phyloP scores from a whole-genome alignment of 495 filamentous ascomycete genomes.

The Massariosphaeria phaeospora region DNA sequence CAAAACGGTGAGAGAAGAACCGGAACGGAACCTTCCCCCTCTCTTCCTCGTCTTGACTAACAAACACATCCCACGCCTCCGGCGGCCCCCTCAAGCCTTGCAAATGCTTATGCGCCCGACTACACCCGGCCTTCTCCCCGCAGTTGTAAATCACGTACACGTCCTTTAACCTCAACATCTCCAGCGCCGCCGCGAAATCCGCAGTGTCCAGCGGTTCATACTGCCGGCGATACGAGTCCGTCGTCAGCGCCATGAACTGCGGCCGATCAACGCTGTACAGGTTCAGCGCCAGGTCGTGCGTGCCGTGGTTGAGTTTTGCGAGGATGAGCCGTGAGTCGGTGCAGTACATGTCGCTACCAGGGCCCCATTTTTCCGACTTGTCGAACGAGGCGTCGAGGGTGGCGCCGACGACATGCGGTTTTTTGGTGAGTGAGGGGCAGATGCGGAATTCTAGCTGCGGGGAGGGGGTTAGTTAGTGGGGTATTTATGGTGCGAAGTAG shows the following conservation, averaged over 20 bases:
- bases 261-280: constrained; percentile 13
- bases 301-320: constrained; percentile 3
- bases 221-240: constrained; percentile 17
- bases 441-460: constrained; percentile 23
- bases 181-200: constrained; percentile 12
- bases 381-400: constrained; percentile 4
- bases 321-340: constrained; percentile 10
- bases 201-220: constrained; percentile 11
- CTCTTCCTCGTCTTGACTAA: background rate
- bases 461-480: background rate
- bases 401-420: constrained; percentile 11
- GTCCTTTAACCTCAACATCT: background rate
- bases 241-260: constrained; percentile 14
- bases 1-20: constrained; percentile 8
- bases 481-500: background rate
- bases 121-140: constrained; percentile 8
- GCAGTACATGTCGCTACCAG: constrained; percentile 22
- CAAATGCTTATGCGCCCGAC: constrained; percentile 20
- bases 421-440: constrained; percentile 7
- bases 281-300: constrained; percentile 15
- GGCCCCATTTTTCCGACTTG: constrained; percentile 7
- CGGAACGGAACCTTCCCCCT: constrained; percentile 9
- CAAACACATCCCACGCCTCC: background rate
- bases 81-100: constrained; percentile 10
- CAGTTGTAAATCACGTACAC: constrained; percentile 22